A percentile compares a stretch with the other conserved stretches of the same genome.
Conservation (phyloP, 257 asterid genomes). For the Fraxinus quadrangulata region DNA sequence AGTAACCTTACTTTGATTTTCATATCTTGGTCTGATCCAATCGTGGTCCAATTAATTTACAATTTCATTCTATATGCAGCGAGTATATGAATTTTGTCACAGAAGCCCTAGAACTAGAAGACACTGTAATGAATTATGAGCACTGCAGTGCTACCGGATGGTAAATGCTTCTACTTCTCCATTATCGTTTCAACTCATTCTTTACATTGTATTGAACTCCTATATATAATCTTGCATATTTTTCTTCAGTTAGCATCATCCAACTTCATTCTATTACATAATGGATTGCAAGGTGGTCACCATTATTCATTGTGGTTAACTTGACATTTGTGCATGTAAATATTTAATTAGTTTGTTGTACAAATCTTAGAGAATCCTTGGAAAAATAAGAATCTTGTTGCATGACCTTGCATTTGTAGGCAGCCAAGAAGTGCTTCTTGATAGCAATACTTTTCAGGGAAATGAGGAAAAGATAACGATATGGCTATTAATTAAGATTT, state of each 20-base stretch:
- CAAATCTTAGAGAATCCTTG: neutral
- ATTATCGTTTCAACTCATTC: neutral
- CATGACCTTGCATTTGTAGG: neutral
- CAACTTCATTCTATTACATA: neutral
- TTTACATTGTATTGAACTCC: constrained; percentile 8
- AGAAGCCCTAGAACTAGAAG: constrained; percentile 82
- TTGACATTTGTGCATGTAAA: neutral
- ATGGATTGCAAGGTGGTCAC: neutral
- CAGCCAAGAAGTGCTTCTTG: neutral
- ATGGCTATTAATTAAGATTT: neutral
- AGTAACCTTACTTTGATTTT: constrained; percentile 15
- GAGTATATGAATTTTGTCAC: constrained; percentile 66
- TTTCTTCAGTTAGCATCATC: neutral
- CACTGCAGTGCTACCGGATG: constrained; percentile 58
- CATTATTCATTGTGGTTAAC: neutral
- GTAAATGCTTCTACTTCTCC: constrained; percentile 37
- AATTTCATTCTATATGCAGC: constrained; percentile 46
- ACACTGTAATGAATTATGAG: constrained; percentile 70
- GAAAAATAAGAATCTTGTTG: neutral
- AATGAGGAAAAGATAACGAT: neutral
- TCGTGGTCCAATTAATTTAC: constrained; percentile 26
- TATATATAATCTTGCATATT: neutral
- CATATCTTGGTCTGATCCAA: constrained; percentile 11
- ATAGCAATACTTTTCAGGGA: neutral
- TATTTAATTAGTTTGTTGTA: neutral